phyloP scores from a whole-genome alignment of 2,329 filamentous ascomycete genomes.

The Aureobasidium namibiae region DNA sequence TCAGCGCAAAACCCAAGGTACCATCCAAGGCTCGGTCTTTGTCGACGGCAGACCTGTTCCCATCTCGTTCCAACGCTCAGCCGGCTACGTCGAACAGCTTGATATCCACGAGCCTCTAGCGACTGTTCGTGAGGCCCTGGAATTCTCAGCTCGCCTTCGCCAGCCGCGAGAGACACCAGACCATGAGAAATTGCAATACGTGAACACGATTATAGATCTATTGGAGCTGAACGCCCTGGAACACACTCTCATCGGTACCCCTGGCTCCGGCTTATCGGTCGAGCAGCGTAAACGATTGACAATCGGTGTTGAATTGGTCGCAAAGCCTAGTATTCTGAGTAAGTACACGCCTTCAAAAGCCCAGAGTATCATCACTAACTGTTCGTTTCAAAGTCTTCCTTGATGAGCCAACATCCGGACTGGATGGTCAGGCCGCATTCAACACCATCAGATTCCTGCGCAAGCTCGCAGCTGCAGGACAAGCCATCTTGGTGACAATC shows the following conservation, averaged over 20 bases:
- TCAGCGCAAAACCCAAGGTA: constrained; percentile 55
- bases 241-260: constrained; percentile 53
- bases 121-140: constrained; percentile 57
- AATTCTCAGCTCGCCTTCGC: constrained; percentile 57
- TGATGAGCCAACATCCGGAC: constrained; percentile 51
- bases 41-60: constrained; percentile 49
- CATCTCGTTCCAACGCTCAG: constrained; percentile 54
- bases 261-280: constrained; percentile 53
- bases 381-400: constrained; percentile 41
- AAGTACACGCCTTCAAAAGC: no score
- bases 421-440: constrained; percentile 58
- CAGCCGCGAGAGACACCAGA: constrained; percentile 51
- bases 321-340: constrained; percentile 40
- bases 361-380: no score
- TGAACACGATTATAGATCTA: constrained; percentile 58
- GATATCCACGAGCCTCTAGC: constrained; percentile 53
- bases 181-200: constrained; percentile 54
- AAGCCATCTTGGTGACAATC: constrained; percentile 41
- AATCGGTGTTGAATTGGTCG: constrained; percentile 40
- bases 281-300: constrained; percentile 56
- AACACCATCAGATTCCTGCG: constrained; percentile 55
- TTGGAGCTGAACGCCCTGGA: constrained; percentile 60
- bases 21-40: constrained; percentile 54
- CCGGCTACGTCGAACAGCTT: constrained; percentile 57
- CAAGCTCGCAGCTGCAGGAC: constrained; percentile 46